A percentile compares a stretch with the other conserved stretches of the same genome.
These are phyloP conservation scores for Torrubiellomyces zombiae DNA, from an alignment of 2,329 filamentous ascomycete species.

Conservation along the genomic window DNA sequence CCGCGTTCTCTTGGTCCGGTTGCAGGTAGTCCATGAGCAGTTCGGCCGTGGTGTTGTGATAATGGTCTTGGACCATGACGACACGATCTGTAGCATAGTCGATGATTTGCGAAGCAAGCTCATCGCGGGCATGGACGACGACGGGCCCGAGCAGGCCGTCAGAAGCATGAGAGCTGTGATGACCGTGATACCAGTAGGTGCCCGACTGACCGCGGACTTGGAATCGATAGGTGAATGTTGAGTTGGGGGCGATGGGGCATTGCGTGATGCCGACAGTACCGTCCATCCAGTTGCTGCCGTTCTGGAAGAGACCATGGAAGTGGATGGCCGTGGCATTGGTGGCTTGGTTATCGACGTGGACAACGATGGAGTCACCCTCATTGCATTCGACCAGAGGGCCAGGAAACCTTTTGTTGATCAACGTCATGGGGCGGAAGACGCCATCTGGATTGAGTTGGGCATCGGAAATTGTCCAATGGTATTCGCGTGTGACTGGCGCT, in stretches of 20 bases:
- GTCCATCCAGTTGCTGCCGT: slow-evolving; percentile 60
- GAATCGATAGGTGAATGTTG: slow-evolving; percentile 51
- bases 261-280: slow-evolving; percentile 52
- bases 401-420: slow-evolving; percentile 61
- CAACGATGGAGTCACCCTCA: slow-evolving; percentile 53
- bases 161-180: slow-evolving; percentile 45
- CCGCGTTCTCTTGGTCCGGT: slow-evolving; percentile 36
- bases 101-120: slow-evolving; percentile 12
- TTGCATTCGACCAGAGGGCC: slow-evolving; percentile 57
- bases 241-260: slow-evolving; percentile 46
- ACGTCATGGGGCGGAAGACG: slow-evolving; percentile 39
- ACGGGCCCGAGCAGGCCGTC: slow-evolving; percentile 54
- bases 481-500: slow-evolving; percentile 33
- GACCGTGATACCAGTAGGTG: slow-evolving; percentile 47
- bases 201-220: slow-evolving; percentile 35
- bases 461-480: slow-evolving; percentile 43
- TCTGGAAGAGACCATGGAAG: slow-evolving; percentile 66
- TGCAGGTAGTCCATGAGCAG: slow-evolving; percentile 38
- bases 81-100: slow-evolving; percentile 32
- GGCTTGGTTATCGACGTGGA: slow-evolving; percentile 52
- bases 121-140: slow-evolving; percentile 42
- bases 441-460: slow-evolving; percentile 44
- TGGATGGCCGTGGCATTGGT: slow-evolving; percentile 52
- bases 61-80: slow-evolving; percentile 57
- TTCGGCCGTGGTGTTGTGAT: slow-evolving; percentile 39